A percentile compares a stretch with the other conserved stretches of the same genome.
phyloP scores from a whole-genome alignment of 208 protist genomes.

The Leishmania turanica region DNA sequence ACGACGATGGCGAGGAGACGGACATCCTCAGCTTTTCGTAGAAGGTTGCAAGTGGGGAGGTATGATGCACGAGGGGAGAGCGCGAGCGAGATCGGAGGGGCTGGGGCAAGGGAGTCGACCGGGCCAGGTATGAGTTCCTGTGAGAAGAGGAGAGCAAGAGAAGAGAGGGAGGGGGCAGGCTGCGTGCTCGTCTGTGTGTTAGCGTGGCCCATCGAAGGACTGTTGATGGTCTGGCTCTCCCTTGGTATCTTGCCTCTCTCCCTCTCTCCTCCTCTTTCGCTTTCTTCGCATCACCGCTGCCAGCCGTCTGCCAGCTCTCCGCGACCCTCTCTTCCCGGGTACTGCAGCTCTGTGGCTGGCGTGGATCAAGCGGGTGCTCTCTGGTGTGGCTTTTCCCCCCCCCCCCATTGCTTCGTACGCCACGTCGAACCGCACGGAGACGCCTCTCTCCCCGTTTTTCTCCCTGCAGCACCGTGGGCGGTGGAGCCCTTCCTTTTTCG shows the following conservation, averaged over 20 bases:
- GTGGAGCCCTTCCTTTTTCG: neutral
- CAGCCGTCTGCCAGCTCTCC: neutral
- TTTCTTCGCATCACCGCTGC: neutral
- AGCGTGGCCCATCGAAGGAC: neutral
- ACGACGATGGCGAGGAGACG: constrained; percentile 9
- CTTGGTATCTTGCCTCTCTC: constrained; percentile 10
- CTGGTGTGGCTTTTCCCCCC: neutral
- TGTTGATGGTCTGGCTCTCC: neutral
- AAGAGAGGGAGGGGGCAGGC: neutral
- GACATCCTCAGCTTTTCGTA: constrained; percentile 9
- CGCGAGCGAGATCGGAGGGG: neutral
- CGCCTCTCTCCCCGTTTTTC: neutral
- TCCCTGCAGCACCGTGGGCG: neutral
- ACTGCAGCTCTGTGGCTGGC: neutral
- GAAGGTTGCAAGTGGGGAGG: neutral
- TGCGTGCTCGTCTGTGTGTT: neutral
- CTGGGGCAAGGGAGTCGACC: neutral
- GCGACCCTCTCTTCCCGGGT: neutral
- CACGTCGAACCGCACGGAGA: neutral
- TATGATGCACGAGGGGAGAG: neutral
- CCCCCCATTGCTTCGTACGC: neutral
- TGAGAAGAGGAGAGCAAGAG: too few relatives aligned
- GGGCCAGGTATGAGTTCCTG: neutral
- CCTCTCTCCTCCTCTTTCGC: neutral
- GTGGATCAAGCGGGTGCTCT: neutral